These are phyloP conservation scores for Didymella arachidicola DNA, from an alignment of 2,329 filamentous ascomycete genomes.

Conservation along the genomic window DNA sequence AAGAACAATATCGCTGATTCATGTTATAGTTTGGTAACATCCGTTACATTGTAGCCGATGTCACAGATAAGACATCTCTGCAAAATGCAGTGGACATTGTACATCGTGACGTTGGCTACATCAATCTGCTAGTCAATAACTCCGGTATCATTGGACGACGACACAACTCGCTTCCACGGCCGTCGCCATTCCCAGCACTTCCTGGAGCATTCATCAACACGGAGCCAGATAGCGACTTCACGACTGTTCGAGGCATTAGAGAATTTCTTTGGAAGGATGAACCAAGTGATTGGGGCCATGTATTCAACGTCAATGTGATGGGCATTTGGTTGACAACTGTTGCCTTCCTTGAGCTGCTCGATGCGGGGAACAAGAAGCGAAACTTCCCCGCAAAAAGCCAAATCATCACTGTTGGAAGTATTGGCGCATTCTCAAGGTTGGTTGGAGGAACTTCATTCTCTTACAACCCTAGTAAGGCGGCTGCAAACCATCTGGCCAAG, in stretches of 20 bases:
- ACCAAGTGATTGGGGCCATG: background rate
- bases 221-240: background rate
- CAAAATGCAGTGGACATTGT: background rate
- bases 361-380: background rate
- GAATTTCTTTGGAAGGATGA: background rate
- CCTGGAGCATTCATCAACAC: background rate
- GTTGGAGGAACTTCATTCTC: background rate
- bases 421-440: too few species aligned
- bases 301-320: background rate
- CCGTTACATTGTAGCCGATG: too few species aligned
- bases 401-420: background rate
- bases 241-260: background rate
- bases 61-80: too few species aligned
- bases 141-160: conserved; percentile 22
- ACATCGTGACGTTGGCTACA: conserved; percentile 13
- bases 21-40: too few species aligned
- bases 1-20: too few species aligned
- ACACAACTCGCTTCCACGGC: background rate
- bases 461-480: background rate
- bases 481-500: background rate
- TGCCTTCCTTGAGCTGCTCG: background rate
- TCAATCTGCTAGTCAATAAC: conserved; percentile 27
- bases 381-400: background rate
- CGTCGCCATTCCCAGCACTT: background rate
- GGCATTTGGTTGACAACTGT: background rate